Evolutionary conservation across 2,329 filamentous ascomycete species (phyloP).

Genomic region (Arthroderma sp.): DNA sequence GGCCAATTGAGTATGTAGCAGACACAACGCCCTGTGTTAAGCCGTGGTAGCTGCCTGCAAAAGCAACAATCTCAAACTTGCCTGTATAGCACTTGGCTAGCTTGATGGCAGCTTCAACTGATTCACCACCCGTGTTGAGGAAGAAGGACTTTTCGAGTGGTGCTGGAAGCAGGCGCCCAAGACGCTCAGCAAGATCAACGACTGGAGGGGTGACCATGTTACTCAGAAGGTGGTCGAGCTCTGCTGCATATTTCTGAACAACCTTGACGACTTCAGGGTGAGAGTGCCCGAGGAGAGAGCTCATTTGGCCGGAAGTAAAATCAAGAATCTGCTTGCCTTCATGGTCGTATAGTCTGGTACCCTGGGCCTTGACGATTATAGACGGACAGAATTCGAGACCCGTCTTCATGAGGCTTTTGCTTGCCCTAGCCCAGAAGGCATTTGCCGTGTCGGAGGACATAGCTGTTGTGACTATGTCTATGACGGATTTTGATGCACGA

Average conservation of each 20-base stretch:
- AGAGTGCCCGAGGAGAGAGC: slow-evolving; percentile 37
- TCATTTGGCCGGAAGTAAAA: slow-evolving; percentile 47
- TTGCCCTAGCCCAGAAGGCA: slow-evolving; percentile 23
- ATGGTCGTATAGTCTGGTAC: slow-evolving; percentile 1
- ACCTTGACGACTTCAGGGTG: slow-evolving; percentile 41
- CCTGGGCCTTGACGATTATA: slow-evolving; percentile 3
- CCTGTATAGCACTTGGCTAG: slow-evolving; percentile 52
- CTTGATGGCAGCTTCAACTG: slow-evolving; percentile 50
- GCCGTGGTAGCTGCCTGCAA: slow-evolving; percentile 49
- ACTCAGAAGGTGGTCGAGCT: slow-evolving; percentile 47
- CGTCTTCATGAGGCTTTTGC: slow-evolving; percentile 32
- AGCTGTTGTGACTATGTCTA: background rate
- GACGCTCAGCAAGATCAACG: slow-evolving; percentile 39
- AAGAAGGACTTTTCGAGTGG: slow-evolving; percentile 44
- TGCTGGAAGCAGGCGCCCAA: slow-evolving; percentile 36
- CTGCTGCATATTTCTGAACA: slow-evolving; percentile 35
- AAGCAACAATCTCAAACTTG: slow-evolving; percentile 51
- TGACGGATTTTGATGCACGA: background rate
- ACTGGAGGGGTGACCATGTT: slow-evolving; percentile 48
- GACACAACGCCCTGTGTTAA: slow-evolving; percentile 41
- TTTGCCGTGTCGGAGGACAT: slow-evolving; percentile 12
- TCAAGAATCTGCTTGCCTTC: slow-evolving; percentile 1
- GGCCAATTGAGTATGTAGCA: slow-evolving; percentile 42
- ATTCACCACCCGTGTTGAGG: slow-evolving; percentile 44
- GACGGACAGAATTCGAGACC: slow-evolving; percentile 28